Percentiles rank a stretch among this genome's conserved stretches.
These are phyloP conservation scores for Lepidium sativum DNA, from an alignment of 345 rosid species.

Conservation along the genomic window DNA sequence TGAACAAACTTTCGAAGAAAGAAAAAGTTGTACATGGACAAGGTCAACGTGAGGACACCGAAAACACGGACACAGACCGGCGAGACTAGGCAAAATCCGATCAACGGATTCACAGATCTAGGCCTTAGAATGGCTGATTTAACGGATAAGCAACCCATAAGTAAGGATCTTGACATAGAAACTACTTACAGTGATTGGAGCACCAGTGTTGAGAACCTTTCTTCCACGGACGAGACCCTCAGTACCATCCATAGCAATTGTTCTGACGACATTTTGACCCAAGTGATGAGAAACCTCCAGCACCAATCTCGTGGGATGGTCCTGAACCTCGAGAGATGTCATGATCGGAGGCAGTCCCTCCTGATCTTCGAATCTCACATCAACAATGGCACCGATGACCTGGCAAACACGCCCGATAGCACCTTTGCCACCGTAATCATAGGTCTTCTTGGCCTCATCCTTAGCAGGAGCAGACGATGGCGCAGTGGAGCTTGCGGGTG, in stretches of 20 bases:
- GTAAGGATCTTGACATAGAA: background rate
- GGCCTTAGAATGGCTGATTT: background rate
- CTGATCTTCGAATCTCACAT: slow-evolving; percentile 59
- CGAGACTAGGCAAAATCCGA: background rate
- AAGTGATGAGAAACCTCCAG: slow-evolving; percentile 96
- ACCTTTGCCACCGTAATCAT: slow-evolving; percentile 80
- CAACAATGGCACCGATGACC: slow-evolving; percentile 95
- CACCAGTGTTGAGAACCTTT: slow-evolving; percentile 82
- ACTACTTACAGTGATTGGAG: slow-evolving; percentile 80
- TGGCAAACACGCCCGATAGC: slow-evolving; percentile 89
- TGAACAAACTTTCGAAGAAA: background rate
- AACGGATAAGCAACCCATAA: background rate
- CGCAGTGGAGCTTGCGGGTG: slow-evolving; percentile 35
- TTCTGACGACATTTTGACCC: slow-evolving; percentile 81
- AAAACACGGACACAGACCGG: background rate
- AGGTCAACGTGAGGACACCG: slow-evolving; percentile 15
- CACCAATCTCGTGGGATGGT: slow-evolving; percentile 57
- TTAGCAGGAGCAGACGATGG: slow-evolving; percentile 31
- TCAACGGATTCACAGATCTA: slow-evolving; percentile 4
- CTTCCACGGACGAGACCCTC: slow-evolving; percentile 88
- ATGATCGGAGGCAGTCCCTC: slow-evolving; percentile 94
- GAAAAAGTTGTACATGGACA: background rate
- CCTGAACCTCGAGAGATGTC: slow-evolving; percentile 87
- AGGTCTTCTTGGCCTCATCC: slow-evolving; percentile 34
- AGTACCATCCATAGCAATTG: slow-evolving; percentile 99